Evolutionary conservation across 2,329 filamentous ascomycete species (phyloP).

Genomic region (Colletotrichum sp.): DNA sequence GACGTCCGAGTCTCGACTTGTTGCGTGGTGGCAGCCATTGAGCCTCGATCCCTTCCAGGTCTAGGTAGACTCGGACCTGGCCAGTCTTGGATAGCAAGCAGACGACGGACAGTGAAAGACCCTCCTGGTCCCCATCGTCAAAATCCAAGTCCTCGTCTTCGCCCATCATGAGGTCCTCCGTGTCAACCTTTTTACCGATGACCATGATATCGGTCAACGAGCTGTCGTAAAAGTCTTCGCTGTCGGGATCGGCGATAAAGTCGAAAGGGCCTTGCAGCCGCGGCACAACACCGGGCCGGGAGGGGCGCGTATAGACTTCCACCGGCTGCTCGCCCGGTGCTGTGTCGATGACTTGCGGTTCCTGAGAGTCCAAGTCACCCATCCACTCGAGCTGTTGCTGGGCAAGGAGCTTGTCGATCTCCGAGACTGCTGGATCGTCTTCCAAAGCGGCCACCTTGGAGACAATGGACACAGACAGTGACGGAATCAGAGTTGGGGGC

Average conservation of each 20-base stretch:
- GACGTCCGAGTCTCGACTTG: conserved; percentile 50
- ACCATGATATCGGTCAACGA: conserved; percentile 66
- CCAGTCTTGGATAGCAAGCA: conserved; percentile 67
- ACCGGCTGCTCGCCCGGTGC: conserved; percentile 51
- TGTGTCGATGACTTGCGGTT: conserved; percentile 60
- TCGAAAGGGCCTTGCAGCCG: conserved; percentile 68
- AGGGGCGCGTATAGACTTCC: conserved; percentile 63
- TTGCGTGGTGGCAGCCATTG: conserved; percentile 67
- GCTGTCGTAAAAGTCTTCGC: conserved; percentile 61
- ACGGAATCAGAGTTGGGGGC: conserved; percentile 77
- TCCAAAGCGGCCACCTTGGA: conserved; percentile 71
- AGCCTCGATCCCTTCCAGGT: conserved; percentile 67
- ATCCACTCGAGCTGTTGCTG: conserved; percentile 73
- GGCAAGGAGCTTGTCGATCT: conserved; percentile 59
- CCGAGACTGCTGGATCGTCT: conserved; percentile 59
- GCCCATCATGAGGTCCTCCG: conserved; percentile 65
- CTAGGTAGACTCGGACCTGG: conserved; percentile 65
- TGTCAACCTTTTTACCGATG: conserved; percentile 66
- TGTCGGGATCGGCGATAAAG: conserved; percentile 58
- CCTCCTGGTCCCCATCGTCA: conserved; percentile 61
- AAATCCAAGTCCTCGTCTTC: conserved; percentile 67
- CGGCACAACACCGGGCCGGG: conserved; percentile 61
- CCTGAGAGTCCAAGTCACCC: conserved; percentile 68
- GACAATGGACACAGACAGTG: conserved; percentile 82
- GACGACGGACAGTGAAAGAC: conserved; percentile 63